Evolutionary conservation across 441 rosid species (phyloP).

Genomic region (Populus hybrid): DNA sequence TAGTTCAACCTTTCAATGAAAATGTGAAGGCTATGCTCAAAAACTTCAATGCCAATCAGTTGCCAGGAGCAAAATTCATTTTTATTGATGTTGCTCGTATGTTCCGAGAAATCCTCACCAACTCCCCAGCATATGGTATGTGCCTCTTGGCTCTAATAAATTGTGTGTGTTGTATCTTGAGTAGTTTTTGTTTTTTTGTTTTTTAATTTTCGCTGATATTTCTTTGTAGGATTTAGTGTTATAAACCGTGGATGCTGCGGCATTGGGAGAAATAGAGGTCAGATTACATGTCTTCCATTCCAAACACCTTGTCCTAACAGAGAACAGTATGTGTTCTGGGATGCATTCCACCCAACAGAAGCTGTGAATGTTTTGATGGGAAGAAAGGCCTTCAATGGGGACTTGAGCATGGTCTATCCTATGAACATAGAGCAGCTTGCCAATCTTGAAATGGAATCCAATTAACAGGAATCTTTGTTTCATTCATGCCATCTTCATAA

Average conservation of each 20-base stretch:
- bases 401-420: slow-evolving; percentile 52
- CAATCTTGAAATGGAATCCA: slow-evolving; percentile 17
- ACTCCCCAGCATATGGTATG: slow-evolving; percentile 57
- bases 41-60: slow-evolving; percentile 49
- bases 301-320: slow-evolving; percentile 78
- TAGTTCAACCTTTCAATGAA: slow-evolving; percentile 67
- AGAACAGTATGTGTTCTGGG: slow-evolving; percentile 81
- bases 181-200: too few species aligned
- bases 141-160: background rate
- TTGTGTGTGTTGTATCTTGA: background rate
- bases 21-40: slow-evolving; percentile 71
- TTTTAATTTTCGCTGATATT: background rate
- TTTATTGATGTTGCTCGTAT: slow-evolving; percentile 52
- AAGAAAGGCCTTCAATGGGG: slow-evolving; percentile 65
- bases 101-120: slow-evolving; percentile 55
- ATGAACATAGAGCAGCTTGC: slow-evolving; percentile 78
- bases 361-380: slow-evolving; percentile 80
- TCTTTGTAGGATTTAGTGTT: slow-evolving; percentile 57
- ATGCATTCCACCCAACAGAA: slow-evolving; percentile 94
- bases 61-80: slow-evolving; percentile 60
- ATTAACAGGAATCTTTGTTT: background rate
- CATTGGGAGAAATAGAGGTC: slow-evolving; percentile 81
- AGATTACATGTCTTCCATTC: slow-evolving; percentile 87
- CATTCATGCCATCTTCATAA: background rate
- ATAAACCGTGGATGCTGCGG: slow-evolving; percentile 85